Conservation (phyloP, 1,284 basidiomycete species). For the Cryptococcus hybrid region DNA sequence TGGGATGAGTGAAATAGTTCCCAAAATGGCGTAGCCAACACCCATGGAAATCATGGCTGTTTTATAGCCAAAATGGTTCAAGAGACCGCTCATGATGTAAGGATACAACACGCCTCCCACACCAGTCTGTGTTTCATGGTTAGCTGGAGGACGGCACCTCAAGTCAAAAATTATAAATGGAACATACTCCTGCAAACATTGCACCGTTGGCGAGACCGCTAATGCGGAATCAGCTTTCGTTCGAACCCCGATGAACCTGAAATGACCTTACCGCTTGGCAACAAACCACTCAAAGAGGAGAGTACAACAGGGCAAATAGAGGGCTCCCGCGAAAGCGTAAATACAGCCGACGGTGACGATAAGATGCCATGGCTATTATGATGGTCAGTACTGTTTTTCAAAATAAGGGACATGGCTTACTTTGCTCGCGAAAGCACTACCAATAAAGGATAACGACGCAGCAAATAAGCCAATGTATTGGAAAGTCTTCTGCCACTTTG, state of each 20-base stretch:
- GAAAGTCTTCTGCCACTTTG: conserved; percentile 22
- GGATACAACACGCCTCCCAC: conserved; percentile 46
- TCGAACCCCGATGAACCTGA: too few species aligned
- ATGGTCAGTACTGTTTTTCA: background rate
- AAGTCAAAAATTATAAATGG: too few species aligned
- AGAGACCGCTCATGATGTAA: conserved; percentile 38
- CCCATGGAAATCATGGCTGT: conserved; percentile 44
- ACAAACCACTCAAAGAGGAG: conserved; percentile 49
- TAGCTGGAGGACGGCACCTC: too few species aligned
- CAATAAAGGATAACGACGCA: conserved; percentile 24
- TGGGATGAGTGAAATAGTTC: conserved; percentile 33
- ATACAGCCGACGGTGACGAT: background rate
- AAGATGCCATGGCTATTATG: background rate
- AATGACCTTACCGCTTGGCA: conserved; percentile 2
- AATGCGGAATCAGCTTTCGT: too few species aligned
- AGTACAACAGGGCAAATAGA: conserved; percentile 46
- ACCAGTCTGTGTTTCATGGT: conserved; percentile 21
- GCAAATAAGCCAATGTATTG: conserved; percentile 28
- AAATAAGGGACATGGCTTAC: conserved; percentile 1
- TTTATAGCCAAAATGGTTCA: conserved; percentile 45
- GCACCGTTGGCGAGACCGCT: conserved; percentile 46
- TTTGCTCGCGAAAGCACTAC: conserved; percentile 36
- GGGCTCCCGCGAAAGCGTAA: conserved; percentile 9
- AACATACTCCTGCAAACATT: conserved; percentile 36
- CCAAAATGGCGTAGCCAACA: conserved; percentile 33